phyloP scores from a whole-genome alignment of 1,284 basidiomycete species.

The Pholiota adiposa region DNA sequence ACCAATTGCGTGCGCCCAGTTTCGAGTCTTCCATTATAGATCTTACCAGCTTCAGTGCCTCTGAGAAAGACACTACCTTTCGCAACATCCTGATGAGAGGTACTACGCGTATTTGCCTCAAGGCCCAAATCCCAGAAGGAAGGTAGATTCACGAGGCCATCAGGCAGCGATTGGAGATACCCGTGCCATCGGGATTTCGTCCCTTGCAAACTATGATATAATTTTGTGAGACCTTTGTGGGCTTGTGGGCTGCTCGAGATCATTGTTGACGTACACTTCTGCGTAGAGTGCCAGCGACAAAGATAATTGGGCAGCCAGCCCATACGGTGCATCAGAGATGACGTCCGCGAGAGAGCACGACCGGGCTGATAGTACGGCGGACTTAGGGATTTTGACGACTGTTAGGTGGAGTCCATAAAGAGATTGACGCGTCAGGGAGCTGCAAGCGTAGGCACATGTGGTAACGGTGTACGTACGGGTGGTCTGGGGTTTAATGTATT shows the following conservation, averaged over 20 bases:
- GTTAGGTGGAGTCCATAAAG: background rate
- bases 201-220: constrained; percentile 37
- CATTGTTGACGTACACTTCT: constrained; percentile 57
- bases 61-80: constrained; percentile 48
- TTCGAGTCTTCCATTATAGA: constrained; percentile 26
- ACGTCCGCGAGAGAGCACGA: constrained; percentile 51
- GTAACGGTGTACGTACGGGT: constrained; percentile 40
- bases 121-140: constrained; percentile 56
- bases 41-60: constrained; percentile 49
- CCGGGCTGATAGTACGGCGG: constrained; percentile 63
- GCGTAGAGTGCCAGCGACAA: constrained; percentile 65
- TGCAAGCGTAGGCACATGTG: background rate
- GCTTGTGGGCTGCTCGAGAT: background rate
- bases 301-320: constrained; percentile 59
- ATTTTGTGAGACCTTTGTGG: background rate
- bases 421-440: background rate
- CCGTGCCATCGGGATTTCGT: constrained; percentile 62
- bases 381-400: constrained; percentile 74
- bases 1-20: constrained; percentile 29
- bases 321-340: constrained; percentile 51
- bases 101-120: constrained; percentile 26
- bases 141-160: constrained; percentile 56
- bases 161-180: constrained; percentile 71
- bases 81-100: constrained; percentile 34
- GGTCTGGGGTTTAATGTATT: constrained; percentile 38